A percentile compares a stretch with the other conserved stretches of the same genome.
Evolutionary conservation across 2,329 filamentous ascomycete species (phyloP).

Genomic region (Shiraia sp.): DNA sequence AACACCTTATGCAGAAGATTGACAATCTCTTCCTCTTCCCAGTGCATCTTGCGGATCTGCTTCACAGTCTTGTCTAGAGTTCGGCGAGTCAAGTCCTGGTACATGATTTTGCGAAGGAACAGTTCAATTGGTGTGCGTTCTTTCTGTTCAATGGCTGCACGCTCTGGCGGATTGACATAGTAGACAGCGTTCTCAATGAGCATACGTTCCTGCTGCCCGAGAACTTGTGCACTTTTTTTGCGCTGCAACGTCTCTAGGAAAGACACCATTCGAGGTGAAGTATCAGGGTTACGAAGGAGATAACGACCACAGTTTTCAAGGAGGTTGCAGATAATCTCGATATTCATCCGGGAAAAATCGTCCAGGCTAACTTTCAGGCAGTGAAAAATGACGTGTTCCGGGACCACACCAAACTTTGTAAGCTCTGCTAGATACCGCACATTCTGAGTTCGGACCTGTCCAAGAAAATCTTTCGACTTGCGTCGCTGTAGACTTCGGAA

Average conservation of each 20-base stretch:
- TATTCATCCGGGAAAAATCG: conserved; percentile 98
- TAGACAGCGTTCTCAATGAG: conserved; percentile 97
- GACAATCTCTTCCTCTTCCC: conserved; percentile 91
- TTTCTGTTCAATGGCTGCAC: conserved; percentile 93
- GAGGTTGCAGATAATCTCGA: conserved; percentile 95
- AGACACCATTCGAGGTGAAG: conserved; percentile 86
- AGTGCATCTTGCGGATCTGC: conserved; percentile 92
- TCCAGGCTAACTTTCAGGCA: conserved; percentile 97
- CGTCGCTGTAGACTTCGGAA: conserved; percentile 95
- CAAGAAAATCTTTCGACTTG: conserved; percentile 96
- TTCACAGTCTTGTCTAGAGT: conserved; percentile 93
- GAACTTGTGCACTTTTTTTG: conserved; percentile 93
- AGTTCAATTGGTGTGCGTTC: conserved; percentile 91
- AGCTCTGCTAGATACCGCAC: conserved; percentile 97
- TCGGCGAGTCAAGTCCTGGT: conserved; percentile 89
- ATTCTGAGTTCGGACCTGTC: conserved; percentile 89
- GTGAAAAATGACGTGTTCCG: conserved; percentile 98
- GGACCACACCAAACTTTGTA: conserved; percentile 97
- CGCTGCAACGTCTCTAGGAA: conserved; percentile 94
- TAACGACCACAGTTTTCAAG: conserved; percentile 97
- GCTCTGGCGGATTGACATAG: conserved; percentile 93
- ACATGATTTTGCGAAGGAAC: conserved; percentile 90
- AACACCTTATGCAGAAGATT: conserved; percentile 85
- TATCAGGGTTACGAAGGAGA: conserved; percentile 88
- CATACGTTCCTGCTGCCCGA: conserved; percentile 96